phyloP scores from a whole-genome alignment of 2,329 filamentous ascomycete genomes.

The Epichloe baconii region DNA sequence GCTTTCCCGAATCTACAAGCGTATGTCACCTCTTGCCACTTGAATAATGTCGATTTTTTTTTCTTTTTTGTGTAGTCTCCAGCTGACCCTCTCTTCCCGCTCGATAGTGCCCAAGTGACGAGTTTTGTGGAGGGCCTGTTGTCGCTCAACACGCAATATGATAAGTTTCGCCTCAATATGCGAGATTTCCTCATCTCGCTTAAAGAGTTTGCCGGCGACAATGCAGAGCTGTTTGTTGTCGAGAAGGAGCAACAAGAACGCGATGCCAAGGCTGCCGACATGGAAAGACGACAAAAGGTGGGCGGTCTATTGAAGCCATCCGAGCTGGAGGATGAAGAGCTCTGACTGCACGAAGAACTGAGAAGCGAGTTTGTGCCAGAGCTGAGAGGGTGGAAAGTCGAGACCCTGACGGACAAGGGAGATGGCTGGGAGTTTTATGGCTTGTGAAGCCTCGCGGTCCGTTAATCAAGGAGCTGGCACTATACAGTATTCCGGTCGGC shows the following conservation, averaged over 20 bases:
- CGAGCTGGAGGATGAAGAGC: constrained; percentile 83
- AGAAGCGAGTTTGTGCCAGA: constrained; percentile 44
- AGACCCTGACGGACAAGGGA: constrained; percentile 13
- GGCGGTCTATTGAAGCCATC: constrained; percentile 92
- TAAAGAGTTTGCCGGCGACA: constrained; percentile 94
- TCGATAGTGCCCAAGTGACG: constrained; percentile 63
- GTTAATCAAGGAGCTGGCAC: neutral
- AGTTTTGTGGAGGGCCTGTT: constrained; percentile 86
- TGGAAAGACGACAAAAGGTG: constrained; percentile 86
- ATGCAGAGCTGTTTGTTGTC: constrained; percentile 82
- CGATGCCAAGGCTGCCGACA: constrained; percentile 75
- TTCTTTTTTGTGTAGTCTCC: neutral
- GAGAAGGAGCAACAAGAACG: constrained; percentile 88
- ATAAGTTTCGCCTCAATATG: constrained; percentile 89
- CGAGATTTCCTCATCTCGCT: constrained; percentile 95
- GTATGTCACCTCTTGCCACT: constrained; percentile 38
- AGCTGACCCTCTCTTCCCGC: constrained; percentile 19
- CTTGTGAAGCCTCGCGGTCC: constrained; percentile 24
- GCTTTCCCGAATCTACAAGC: constrained; percentile 88
- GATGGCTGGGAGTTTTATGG: constrained; percentile 58
- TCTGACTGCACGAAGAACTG: constrained; percentile 69
- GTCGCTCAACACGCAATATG: constrained; percentile 73
- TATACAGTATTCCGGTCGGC: neutral
- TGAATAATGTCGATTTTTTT: neutral
- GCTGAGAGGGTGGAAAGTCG: constrained; percentile 12